phyloP scores from a whole-genome alignment of 352 stramenopile species.

The Pythium sp. region DNA sequence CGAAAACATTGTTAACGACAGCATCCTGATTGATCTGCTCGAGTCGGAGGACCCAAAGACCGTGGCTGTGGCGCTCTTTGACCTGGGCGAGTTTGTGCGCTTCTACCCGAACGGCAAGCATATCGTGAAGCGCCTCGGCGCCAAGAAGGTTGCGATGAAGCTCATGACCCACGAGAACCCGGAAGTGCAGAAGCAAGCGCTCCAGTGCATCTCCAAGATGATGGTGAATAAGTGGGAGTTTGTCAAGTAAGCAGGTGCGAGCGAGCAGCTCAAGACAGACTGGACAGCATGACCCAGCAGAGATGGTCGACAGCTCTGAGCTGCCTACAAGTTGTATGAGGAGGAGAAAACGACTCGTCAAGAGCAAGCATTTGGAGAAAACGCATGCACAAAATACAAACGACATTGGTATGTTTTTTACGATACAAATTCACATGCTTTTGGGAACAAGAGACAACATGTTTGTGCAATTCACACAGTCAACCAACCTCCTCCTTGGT shows the following conservation, averaged over 20 bases:
- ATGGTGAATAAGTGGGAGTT: slow-evolving; percentile 99
- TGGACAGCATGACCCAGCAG: not conserved
- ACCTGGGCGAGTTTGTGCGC: slow-evolving; percentile 97
- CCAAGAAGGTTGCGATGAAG: slow-evolving; percentile 96
- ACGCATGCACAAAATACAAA: not conserved
- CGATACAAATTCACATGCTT: not conserved
- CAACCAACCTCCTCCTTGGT: not conserved
- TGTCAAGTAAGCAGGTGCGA: slow-evolving; percentile 55
- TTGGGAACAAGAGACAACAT: not conserved
- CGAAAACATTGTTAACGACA: slow-evolving; percentile 22
- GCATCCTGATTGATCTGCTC: slow-evolving; percentile 92
- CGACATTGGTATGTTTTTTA: not conserved
- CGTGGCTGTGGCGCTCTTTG: slow-evolving; percentile 94
- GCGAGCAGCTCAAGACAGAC: not conserved
- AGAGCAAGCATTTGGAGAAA: not conserved
- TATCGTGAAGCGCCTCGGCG: slow-evolving; percentile 94
- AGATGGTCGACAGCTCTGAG: too few relatives aligned
- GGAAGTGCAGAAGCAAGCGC: slow-evolving; percentile 96
- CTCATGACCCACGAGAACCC: slow-evolving; percentile 96
- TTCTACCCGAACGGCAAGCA: slow-evolving; percentile 97
- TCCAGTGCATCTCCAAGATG: slow-evolving; percentile 98
- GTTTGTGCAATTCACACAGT: not conserved
- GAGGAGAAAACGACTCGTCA: too few relatives aligned
- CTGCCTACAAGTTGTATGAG: too few relatives aligned
- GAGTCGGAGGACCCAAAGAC: slow-evolving; percentile 93